Percentiles rank a stretch among this genome's conserved stretches.
phyloP scores from a whole-genome alignment of 129 eudicot genomes.

The Ambrosia artemisiifolia region DNA sequence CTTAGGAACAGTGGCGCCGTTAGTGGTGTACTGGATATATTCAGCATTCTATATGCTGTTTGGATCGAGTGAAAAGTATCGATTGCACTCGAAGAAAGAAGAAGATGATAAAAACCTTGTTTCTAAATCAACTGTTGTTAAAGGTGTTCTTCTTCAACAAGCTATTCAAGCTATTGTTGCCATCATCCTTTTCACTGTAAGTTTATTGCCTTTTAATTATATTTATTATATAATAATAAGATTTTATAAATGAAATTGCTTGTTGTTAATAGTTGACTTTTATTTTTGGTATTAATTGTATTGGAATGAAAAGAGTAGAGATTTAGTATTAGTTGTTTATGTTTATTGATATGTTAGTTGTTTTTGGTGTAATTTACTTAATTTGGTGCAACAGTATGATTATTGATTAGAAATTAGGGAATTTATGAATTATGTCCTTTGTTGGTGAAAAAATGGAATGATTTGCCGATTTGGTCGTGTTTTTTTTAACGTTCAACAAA shows the following conservation, averaged over 20 bases:
- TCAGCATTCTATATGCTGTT: conserved; percentile 65
- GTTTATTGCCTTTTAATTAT: conserved; percentile 1
- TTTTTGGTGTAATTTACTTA: not conserved
- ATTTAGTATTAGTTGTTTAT: not conserved
- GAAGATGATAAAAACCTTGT: conserved; percentile 77
- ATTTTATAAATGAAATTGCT: no score
- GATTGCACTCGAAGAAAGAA: conserved; percentile 56
- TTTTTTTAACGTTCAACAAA: no score
- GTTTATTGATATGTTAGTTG: not conserved
- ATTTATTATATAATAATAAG: no score
- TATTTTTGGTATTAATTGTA: not conserved
- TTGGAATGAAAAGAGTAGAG: no score
- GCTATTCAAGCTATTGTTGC: conserved; percentile 64
- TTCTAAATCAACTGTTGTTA: conserved; percentile 50
- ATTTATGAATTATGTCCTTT: not conserved
- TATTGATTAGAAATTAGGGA: not conserved
- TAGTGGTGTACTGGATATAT: conserved; percentile 74
- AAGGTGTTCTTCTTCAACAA: conserved; percentile 85
- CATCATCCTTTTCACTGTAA: conserved; percentile 61
- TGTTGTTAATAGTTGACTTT: not conserved
- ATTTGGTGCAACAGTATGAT: not conserved
- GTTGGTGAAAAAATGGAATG: not conserved
- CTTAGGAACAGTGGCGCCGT: conserved; percentile 73
- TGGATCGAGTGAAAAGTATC: conserved; percentile 60
- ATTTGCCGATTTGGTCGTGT: not conserved